A percentile compares a stretch with the other conserved stretches of the same genome.
phyloP scores from a whole-genome alignment of 2,329 filamentous ascomycete genomes.

The Venturia aucupariae region DNA sequence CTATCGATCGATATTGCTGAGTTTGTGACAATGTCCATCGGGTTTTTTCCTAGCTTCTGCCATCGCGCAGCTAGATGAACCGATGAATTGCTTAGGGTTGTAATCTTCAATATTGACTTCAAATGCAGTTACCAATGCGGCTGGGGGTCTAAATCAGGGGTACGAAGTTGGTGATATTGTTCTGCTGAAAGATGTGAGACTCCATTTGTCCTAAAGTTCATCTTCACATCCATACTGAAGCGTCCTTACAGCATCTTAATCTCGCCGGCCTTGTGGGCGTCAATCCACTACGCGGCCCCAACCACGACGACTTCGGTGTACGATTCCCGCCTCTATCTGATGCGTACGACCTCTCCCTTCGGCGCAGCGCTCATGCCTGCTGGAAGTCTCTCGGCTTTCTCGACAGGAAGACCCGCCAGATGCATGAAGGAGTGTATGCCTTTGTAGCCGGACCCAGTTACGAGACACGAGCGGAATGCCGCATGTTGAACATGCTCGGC shows the following conservation, averaged over 20 bases:
- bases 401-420: slow-evolving; percentile 37
- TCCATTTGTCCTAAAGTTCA: background rate
- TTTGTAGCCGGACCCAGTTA: slow-evolving; percentile 57
- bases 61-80: background rate
- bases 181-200: slow-evolving; percentile 52
- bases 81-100: slow-evolving; percentile 10
- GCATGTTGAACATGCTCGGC: slow-evolving; percentile 50
- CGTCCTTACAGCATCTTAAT: slow-evolving; percentile 48
- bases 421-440: slow-evolving; percentile 59
- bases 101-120: slow-evolving; percentile 17
- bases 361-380: slow-evolving; percentile 46
- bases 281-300: slow-evolving; percentile 54
- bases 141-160: slow-evolving; percentile 54
- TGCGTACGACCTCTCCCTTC: slow-evolving; percentile 54
- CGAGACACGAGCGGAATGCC: slow-evolving; percentile 56
- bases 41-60: background rate
- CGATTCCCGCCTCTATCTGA: slow-evolving; percentile 57
- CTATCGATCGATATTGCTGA: background rate
- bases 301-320: slow-evolving; percentile 51
- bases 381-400: slow-evolving; percentile 42
- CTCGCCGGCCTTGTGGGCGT: slow-evolving; percentile 51
- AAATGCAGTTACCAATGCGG: slow-evolving; percentile 53
- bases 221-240: slow-evolving; percentile 14
- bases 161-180: slow-evolving; percentile 58
- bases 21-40: slow-evolving; percentile 1